Percentiles rank a stretch among this genome's conserved stretches.
phyloP scores from a whole-genome alignment of 2,329 filamentous ascomycete species.

The Chaetomium sp. region DNA sequence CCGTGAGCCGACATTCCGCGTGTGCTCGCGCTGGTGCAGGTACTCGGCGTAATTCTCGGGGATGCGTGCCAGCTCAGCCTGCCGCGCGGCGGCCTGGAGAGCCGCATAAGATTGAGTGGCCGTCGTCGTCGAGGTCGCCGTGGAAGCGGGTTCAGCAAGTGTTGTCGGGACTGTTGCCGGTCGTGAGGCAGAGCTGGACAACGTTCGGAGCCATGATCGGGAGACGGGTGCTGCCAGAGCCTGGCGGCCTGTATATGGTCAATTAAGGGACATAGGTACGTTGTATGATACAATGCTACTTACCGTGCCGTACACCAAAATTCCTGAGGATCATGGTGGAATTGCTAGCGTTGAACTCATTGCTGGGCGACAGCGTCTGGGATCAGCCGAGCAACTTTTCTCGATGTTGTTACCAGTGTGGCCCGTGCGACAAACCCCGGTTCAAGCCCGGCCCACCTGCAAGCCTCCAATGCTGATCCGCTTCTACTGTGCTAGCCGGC shows the following conservation, averaged over 20 bases:
- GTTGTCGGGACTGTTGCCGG: constrained; percentile 36
- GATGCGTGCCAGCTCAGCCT: constrained; percentile 34
- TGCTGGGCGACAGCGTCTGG: constrained; percentile 4
- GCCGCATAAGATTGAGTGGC: constrained; percentile 20
- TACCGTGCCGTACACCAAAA: constrained; percentile 57
- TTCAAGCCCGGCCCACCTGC: too few relatives aligned
- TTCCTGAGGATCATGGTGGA: constrained; percentile 60
- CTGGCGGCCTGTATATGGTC: constrained; percentile 51
- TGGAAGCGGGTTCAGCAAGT: constrained; percentile 20
- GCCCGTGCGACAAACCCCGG: constrained; percentile 30
- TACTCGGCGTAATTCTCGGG: constrained; percentile 44
- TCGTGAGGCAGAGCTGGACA: constrained; percentile 41
- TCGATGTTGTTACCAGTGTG: constrained; percentile 26
- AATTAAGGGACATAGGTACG: constrained; percentile 1
- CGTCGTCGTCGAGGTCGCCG: not conserved
- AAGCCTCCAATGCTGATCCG: not conserved
- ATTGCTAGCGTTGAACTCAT: constrained; percentile 32
- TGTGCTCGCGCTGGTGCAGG: constrained; percentile 48
- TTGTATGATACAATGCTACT: constrained; percentile 27
- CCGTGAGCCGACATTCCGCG: constrained; percentile 51
- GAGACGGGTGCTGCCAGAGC: constrained; percentile 51
- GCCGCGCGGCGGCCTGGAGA: constrained; percentile 34
- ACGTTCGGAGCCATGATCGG: constrained; percentile 45
- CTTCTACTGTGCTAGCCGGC: not conserved
- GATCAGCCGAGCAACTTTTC: constrained; percentile 34